phyloP scores from a whole-genome alignment of 371 early-diverging fungal species.

The Nematocida homosporus region DNA sequence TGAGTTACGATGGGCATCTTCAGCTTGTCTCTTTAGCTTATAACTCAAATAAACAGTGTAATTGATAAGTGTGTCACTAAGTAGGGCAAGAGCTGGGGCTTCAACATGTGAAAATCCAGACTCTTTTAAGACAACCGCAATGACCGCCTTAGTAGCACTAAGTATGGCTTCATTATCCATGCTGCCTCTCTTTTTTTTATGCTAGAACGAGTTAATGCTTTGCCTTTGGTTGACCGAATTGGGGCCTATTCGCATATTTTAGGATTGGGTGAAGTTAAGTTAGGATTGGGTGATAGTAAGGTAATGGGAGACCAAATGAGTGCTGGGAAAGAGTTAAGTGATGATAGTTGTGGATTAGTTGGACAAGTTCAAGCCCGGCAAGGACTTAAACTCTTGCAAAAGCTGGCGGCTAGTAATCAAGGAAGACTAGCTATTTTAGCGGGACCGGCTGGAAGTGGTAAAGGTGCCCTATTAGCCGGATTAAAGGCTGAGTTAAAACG shows the following conservation, averaged over 20 bases:
- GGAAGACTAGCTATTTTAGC: slow-evolving; percentile 87
- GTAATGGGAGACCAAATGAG: slow-evolving; percentile 77
- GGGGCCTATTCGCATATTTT: slow-evolving; percentile 93
- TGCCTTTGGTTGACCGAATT: slow-evolving; percentile 41
- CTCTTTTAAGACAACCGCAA: slow-evolving; percentile 24
- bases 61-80: slow-evolving; percentile 9
- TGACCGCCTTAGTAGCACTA: background rate
- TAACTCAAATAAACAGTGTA: slow-evolving; percentile 23
- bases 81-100: slow-evolving; percentile 23
- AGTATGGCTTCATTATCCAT: slow-evolving; percentile 20
- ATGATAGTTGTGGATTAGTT: slow-evolving; percentile 75
- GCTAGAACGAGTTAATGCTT: slow-evolving; percentile 30
- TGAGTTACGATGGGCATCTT: slow-evolving; percentile 21
- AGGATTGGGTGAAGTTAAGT: slow-evolving; percentile 73
- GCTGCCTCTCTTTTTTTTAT: slow-evolving; percentile 38
- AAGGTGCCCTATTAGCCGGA: slow-evolving; percentile 75
- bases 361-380: slow-evolving; percentile 87
- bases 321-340: slow-evolving; percentile 73
- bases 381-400: slow-evolving; percentile 76
- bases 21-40: slow-evolving; percentile 34
- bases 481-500: slow-evolving; percentile 75
- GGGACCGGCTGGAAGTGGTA: slow-evolving; percentile 88
- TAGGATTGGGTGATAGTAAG: too few relatives aligned
- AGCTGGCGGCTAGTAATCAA: slow-evolving; percentile 71
- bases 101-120: slow-evolving; percentile 23